Evolutionary conservation across 106 monocot species (phyloP), one percentile per base, ranked within the genome.

Genomic region (Dioscorea dumetorum): DNA sequence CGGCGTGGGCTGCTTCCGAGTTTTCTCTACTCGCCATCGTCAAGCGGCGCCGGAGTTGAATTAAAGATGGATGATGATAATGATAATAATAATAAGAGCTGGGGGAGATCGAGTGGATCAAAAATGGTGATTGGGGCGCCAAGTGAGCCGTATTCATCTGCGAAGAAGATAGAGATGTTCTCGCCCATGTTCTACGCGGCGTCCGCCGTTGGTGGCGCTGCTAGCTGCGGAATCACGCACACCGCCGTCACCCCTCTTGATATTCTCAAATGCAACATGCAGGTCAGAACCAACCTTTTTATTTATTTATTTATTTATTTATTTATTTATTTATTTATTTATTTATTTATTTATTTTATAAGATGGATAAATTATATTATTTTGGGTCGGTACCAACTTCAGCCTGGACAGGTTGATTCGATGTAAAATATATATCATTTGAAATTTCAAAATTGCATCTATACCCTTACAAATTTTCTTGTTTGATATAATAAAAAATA

Each of bases 151-250:
- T 28, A 28, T 28, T 28, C 28, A 41, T 41, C 10, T 41, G 48
- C 22, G 76, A 81, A 81, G 72, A 81, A 81, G 72, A 81, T 81
- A 48, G 76, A 76, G 72, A 67, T 81, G 63, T 73, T 72, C 68
- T 76, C 76, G n/a, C 62, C 81, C 15, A 16, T 18, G 76, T 76
- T 48, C 71, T 81, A 81, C 53, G 76, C 67, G 12, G 76, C 76
- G 13, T 76, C 76, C 50, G 64, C 72, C 19, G 57, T 24, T 12
- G 76, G 72, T 0, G 81, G 81, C 10, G 74, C 63, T 49, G 54
- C 60, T 21, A 76, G 76, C 68, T 81, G 81, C 48, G 81, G 81
- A 4, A 22, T 76, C 63, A 81, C 81, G 3, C 81, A 81, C 24
- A 76, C 49, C 62, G 49, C 68, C 49, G 72, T 81, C 32, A 81